Evolutionary conservation across 306 rosid genomes (phyloP).

Genomic region (Quercus parvula): DNA sequence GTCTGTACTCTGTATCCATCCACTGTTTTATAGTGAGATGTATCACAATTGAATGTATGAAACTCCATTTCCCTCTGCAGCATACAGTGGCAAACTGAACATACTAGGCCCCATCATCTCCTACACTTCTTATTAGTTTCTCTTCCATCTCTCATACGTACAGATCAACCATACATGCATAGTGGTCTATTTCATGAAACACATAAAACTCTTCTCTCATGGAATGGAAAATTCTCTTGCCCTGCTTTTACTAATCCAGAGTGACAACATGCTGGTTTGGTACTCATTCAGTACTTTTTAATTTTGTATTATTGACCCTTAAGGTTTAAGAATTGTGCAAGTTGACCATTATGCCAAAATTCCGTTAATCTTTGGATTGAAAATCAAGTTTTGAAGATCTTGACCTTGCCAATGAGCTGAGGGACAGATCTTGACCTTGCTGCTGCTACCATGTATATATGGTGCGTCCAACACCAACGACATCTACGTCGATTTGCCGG

Average conservation of each 20-base stretch:
- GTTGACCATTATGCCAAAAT: too few species aligned
- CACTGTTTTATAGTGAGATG: conserved; percentile 50
- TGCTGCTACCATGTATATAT: too few species aligned
- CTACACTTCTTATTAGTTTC: conserved; percentile 39
- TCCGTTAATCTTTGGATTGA: too few species aligned
- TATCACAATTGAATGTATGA: conserved; percentile 63
- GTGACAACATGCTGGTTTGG: conserved; percentile 54
- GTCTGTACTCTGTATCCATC: conserved; percentile 27
- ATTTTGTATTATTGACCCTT: too few species aligned
- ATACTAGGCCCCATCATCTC: conserved; percentile 51
- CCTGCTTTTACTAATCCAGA: conserved; percentile 50
- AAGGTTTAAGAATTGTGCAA: too few species aligned
- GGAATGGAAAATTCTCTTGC: conserved; percentile 52
- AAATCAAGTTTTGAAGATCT: too few species aligned
- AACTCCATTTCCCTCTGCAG: conserved; percentile 58
- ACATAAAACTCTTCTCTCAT: conserved; percentile 52
- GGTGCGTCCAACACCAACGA: too few species aligned
- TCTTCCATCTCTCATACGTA: conserved; percentile 58
- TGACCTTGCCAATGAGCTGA: too few species aligned
- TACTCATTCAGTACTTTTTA: too few species aligned
- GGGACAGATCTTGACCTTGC: too few species aligned
- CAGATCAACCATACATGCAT: conserved; percentile 82
- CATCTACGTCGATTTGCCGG: too few species aligned
- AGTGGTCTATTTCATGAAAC: conserved; percentile 57
- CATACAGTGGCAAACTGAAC: conserved; percentile 80